Base-by-base conservation (phyloP, 805 yeast genomes). In the Yarrowia alimentaria region DNA sequence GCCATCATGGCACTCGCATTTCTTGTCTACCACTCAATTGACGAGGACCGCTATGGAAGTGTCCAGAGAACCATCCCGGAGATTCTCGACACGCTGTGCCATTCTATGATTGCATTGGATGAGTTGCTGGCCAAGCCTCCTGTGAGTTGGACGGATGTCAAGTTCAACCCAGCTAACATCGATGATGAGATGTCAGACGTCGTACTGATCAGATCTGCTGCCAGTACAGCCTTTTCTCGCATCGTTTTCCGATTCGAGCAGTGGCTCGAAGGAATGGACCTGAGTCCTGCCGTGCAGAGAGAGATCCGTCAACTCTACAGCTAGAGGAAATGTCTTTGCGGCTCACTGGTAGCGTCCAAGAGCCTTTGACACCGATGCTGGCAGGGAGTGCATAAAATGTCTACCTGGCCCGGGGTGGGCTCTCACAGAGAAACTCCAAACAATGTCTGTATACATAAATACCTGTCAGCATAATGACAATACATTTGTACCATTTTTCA, bases 21-120 rank as follows among this genome's bases (percentile, higher is more conserved):
- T 5, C 54, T 70, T 14, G 62, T 68, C 3, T 58, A 58, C 26
- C 57, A 55, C 21, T 68, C 73, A 1, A 49, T 62, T 11, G 56
- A 58, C 6, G 75, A 70, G 43, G 75, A 70, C 54, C 54, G 60
- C 8, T 60, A 58, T 48, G 75, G 75, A 13, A 65, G 61, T 10
- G 75, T 71, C 10, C 74, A 71, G 57, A 55, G 60, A n/a, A 69
- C 69, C 17, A 65, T 70, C 32, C 67, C 69, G 6, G 55, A 56
- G 9, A 59, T 62, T 10, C 56, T 70, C 37, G 57, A 53, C 16
- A 51, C 42, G 5, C 54, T 64, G 22, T 62, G 66, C 28, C 47
- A 51, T 35, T 53, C 65, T 4, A 49, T 64, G 21, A 32, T 55
- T 7, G 48, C 55, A 11, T 40, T 67, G 19, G 65, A 61, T 11